phyloP scores from a whole-genome alignment of 148 eudicot species.

The Rhododendron griersonianum region DNA sequence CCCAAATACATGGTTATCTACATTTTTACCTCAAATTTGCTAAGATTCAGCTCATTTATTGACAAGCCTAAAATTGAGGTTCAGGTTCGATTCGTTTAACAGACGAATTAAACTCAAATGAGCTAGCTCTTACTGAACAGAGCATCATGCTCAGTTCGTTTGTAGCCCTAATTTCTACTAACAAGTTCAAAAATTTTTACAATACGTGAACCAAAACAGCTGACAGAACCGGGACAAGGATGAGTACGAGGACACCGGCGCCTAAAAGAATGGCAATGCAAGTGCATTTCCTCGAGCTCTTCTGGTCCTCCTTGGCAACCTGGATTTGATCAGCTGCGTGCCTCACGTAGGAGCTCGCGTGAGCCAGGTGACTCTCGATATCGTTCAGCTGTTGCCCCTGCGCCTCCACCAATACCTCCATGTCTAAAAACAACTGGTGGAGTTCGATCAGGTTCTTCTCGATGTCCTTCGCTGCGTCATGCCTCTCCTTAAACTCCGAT shows the following conservation, averaged over 20 bases:
- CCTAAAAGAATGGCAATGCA: slow-evolving; percentile 42
- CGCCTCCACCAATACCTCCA: slow-evolving; percentile 65
- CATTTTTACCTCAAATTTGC: too few relatives aligned
- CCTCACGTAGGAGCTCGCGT: slow-evolving; percentile 46
- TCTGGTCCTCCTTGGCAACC: slow-evolving; percentile 50
- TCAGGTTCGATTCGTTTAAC: too few relatives aligned
- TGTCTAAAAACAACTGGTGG: too few relatives aligned
- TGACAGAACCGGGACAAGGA: slow-evolving; percentile 40
- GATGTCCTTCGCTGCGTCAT: slow-evolving; percentile 60
- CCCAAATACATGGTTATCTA: too few relatives aligned
- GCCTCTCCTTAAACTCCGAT: slow-evolving; percentile 17
- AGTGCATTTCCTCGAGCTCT: slow-evolving; percentile 55
- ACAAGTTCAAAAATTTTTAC: neutral
- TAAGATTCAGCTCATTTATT: too few relatives aligned
- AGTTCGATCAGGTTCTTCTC: slow-evolving; percentile 61
- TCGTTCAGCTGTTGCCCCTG: slow-evolving; percentile 50
- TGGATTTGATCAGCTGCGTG: slow-evolving; percentile 38
- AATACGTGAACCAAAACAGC: slow-evolving; percentile 7
- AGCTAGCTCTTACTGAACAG: too few relatives aligned
- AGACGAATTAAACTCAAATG: too few relatives aligned
- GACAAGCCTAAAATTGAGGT: too few relatives aligned
- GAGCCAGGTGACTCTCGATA: slow-evolving; percentile 47
- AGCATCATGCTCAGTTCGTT: too few relatives aligned
- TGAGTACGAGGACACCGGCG: slow-evolving; percentile 18
- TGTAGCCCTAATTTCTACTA: neutral